Conservation (phyloP, 192 early-diverging fungal species). For the Entomortierella parvispora region DNA sequence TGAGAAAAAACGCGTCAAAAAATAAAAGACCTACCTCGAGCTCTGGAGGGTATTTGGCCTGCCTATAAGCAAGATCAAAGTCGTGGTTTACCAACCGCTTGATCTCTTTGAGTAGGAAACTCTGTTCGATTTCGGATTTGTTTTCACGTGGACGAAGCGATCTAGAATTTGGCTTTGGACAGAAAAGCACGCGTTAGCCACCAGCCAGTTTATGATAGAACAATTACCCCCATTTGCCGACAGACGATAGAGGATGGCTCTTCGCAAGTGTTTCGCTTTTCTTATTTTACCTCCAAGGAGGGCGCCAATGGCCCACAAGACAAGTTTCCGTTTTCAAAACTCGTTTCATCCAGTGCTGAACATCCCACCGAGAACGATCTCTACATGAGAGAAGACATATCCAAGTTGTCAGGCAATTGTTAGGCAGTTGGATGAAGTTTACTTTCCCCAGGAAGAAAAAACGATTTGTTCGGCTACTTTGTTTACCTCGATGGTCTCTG, state of each 20-base stretch:
- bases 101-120: conserved; percentile 12
- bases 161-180: neutral
- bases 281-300: conserved; percentile 19
- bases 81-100: conserved; percentile 18
- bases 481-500: neutral
- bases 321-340: neutral
- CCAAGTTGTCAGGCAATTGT: neutral
- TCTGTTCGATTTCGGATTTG: neutral
- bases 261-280: neutral
- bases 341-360: neutral
- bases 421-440: neutral
- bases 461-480: neutral
- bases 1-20: no score
- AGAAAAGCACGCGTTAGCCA: no score
- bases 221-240: no score
- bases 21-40: conserved; percentile 6
- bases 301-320: conserved; percentile 16
- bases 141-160: neutral
- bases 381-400: neutral
- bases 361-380: neutral
- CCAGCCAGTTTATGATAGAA: no score
- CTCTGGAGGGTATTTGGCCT: conserved; percentile 6
- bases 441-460: neutral
- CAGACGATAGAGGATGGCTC: no score
- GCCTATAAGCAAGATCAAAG: conserved; percentile 3